A percentile compares a stretch with the other conserved stretches of the same genome.
Evolutionary conservation across 169 alveolate species (phyloP).

Genomic region (Cryptosporidium andersoni): DNA sequence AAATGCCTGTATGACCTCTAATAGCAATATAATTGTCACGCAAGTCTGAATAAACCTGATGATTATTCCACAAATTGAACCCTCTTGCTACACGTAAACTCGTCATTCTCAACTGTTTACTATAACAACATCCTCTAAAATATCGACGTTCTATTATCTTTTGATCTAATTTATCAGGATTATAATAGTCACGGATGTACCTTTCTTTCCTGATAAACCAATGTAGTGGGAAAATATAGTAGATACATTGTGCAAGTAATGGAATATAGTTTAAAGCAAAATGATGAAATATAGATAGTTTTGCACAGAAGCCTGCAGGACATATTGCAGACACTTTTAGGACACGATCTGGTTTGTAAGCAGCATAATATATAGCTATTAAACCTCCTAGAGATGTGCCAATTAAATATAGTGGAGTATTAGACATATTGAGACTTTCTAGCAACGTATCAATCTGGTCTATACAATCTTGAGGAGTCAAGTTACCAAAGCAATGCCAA

Average conservation of each 20-base stretch:
- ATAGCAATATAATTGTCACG: conserved; percentile 7
- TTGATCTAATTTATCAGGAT: conserved; percentile 25
- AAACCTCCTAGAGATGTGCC: conserved; percentile 66
- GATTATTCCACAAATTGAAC: conserved; percentile 54
- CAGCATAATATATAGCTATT: conserved; percentile 30
- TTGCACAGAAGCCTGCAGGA: conserved; percentile 56
- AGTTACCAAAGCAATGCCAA: conserved; percentile 53
- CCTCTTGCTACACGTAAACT: conserved; percentile 45
- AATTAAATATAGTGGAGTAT: conserved; percentile 14
- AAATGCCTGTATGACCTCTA: conserved; percentile 46
- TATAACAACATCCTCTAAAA: conserved; percentile 46
- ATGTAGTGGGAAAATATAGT: conserved; percentile 24
- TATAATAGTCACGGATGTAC: conserved; percentile 9
- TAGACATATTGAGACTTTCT: conserved; percentile 8
- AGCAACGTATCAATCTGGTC: conserved; percentile 43
- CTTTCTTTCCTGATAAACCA: conserved; percentile 5
- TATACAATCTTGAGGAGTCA: conserved; percentile 34
- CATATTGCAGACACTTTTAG: conserved; percentile 54
- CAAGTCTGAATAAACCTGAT: conserved; percentile 11
- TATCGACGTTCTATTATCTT: conserved; percentile 9
- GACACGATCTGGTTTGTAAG: conserved; percentile 25
- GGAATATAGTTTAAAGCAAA: conserved; percentile 9
- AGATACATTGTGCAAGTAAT: neutral
- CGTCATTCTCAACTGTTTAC: conserved; percentile 56
- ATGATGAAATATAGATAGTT: conserved; percentile 12